Evolutionary conservation across 805 yeast genomes (phyloP), one percentile per base, ranked within the genome.

Genomic region (Zygosaccharomyces rouxii): DNA sequence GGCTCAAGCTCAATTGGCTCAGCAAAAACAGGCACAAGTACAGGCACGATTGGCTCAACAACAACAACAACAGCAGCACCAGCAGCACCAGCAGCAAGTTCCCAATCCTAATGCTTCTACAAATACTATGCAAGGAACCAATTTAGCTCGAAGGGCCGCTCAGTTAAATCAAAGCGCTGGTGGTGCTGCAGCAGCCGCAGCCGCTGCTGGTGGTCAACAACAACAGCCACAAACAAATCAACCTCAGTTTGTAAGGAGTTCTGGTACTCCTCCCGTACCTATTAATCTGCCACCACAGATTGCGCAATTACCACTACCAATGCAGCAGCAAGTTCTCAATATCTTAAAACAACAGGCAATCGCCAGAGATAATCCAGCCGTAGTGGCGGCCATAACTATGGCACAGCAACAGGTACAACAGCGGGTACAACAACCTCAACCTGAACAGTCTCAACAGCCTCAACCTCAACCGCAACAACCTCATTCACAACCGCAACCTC

Each of bases 231-330:
- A 33, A 38, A 31, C 37, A 29, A 25, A 28, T 33, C 45, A 35
- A 31, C 21, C 38, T 9, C 55, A 43, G 29, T 14, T 47, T 4
- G 37, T 39, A 23, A 33, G 52, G 21, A 44, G 44, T 22, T 22
- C 40, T 5, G 37, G 38, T 7, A 23, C 38, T 9, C 39, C 48
- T 18, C 38, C 53, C 10, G 50, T 28, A 28, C 52, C 59, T 6
- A 49, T 64, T 14, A 66, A 58, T 42, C 35, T 66, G 18, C 70
- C 70, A 3, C 68, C 68, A 7, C 69, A 64, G 44, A 63, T 66
- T 35, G 67, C 69, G 3, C 64, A 63, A 42, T 50, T 66, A 22
- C 67, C 70, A 2, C 55, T 63, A 28, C 63, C 62, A 6, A 55
- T 57, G 46, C 70, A 66, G 42, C 61, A 63, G 33, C 67, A 64